Conservation (phyloP, 208 protist genomes). For the Crithidia expoeki region DNA sequence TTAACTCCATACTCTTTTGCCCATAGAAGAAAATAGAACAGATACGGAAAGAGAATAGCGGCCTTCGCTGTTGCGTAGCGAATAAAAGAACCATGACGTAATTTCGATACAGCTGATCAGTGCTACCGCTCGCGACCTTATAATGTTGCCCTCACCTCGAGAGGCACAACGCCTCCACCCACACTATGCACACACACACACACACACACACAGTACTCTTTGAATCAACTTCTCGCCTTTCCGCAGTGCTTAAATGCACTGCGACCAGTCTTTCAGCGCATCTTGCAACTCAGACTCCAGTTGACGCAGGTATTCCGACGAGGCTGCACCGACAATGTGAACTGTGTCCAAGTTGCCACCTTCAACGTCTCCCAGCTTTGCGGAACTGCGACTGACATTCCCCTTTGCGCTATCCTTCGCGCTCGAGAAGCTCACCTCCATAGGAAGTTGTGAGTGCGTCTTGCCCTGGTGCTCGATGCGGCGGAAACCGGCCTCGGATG, state of each 20-base stretch:
- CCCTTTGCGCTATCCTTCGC: background rate
- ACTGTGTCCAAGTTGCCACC: background rate
- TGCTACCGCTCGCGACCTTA: background rate
- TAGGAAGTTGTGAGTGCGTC: background rate
- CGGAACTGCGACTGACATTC: background rate
- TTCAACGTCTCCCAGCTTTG: background rate
- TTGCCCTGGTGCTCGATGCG: background rate
- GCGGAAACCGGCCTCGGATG: background rate
- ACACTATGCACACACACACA: slow-evolving; percentile 1
- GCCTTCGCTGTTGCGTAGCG: no score
- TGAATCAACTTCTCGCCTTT: background rate
- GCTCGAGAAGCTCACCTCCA: background rate
- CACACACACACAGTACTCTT: slow-evolving; percentile 13
- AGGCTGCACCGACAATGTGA: slow-evolving; percentile 21
- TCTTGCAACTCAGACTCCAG: slow-evolving; percentile 40
- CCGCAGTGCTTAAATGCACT: slow-evolving; percentile 7
- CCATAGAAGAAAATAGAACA: background rate
- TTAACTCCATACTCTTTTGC: no score
- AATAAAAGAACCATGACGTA: no score
- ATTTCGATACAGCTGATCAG: no score
- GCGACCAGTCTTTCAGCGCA: slow-evolving; percentile 28
- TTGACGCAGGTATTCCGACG: slow-evolving; percentile 27
- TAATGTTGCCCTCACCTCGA: background rate
- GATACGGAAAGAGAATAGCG: no score
- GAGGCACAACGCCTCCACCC: background rate